A percentile compares a stretch with the other conserved stretches of the same genome.
These are phyloP conservation scores for Acrocalymma vagum DNA, from an alignment of 2,329 filamentous ascomycete genomes.

Conservation along the genomic window DNA sequence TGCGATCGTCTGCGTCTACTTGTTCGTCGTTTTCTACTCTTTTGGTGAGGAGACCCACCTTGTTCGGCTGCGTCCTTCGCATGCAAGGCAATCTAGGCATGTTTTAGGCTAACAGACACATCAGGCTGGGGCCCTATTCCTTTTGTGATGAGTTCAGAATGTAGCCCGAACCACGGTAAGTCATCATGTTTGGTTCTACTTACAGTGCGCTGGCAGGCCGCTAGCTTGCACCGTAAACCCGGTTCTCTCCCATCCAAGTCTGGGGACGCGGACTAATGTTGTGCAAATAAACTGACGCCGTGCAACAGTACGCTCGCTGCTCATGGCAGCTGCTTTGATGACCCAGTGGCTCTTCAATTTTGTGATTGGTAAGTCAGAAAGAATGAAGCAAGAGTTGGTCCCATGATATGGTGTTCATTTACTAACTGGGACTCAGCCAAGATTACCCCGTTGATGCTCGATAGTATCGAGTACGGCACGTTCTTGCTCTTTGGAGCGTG, in stretches of 20 bases:
- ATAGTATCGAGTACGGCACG: constrained; percentile 53
- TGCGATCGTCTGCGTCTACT: constrained; percentile 61
- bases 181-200: too few species aligned
- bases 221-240: too few species aligned
- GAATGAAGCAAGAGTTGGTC: too few species aligned
- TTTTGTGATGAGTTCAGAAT: constrained; percentile 54
- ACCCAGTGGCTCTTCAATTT: constrained; percentile 57
- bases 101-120: constrained; percentile 14
- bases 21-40: constrained; percentile 57
- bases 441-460: constrained; percentile 54
- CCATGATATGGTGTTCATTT: constrained; percentile 13
- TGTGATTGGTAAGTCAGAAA: constrained; percentile 23
- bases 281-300: constrained; percentile 8
- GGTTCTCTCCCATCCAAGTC: background rate
- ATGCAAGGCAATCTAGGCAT: too few species aligned
- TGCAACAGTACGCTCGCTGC: constrained; percentile 45
- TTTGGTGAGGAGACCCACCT: constrained; percentile 40
- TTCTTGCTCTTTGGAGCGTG: constrained; percentile 53
- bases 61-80: background rate
- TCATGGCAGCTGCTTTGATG: constrained; percentile 56
- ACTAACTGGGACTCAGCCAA: constrained; percentile 42
- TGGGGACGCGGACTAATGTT: too few species aligned
- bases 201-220: background rate
- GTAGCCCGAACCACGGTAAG: constrained; percentile 47
- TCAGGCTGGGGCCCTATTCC: constrained; percentile 55